A percentile compares a stretch with the other conserved stretches of the same genome.
Evolutionary conservation across 768 basidiomycete species (phyloP).

Genomic region (Amanita inopinata): DNA sequence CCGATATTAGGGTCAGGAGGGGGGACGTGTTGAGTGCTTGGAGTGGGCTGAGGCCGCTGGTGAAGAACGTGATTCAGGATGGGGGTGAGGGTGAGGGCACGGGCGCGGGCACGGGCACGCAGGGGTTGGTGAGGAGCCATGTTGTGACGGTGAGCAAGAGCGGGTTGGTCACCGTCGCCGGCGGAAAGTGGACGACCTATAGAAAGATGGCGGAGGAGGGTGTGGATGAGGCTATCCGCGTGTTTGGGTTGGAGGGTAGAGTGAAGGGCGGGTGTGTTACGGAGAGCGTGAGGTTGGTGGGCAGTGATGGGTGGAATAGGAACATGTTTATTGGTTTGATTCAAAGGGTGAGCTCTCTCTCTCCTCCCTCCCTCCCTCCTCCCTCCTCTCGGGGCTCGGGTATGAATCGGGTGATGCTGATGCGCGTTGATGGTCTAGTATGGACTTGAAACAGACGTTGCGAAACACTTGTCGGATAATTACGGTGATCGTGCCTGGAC

Average conservation of each 20-base stretch:
- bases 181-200: constrained; percentile 99
- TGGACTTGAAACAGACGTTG: constrained; percentile 85
- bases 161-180: constrained; percentile 88
- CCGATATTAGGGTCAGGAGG: constrained; percentile 88
- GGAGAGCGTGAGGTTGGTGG: constrained; percentile 71
- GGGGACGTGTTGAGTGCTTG: constrained; percentile 95
- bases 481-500: constrained; percentile 98
- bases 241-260: constrained; percentile 53
- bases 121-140: constrained; percentile 88
- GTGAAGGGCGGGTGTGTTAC: constrained; percentile 65
- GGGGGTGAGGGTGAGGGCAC: constrained; percentile 22
- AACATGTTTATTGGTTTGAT: constrained; percentile 97
- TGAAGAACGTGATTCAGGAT: constrained; percentile 40
- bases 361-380: too few relatives aligned
- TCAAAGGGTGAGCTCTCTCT: constrained; percentile 54
- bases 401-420: neutral
- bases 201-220: constrained; percentile 94
- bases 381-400: too few relatives aligned
- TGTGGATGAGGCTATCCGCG: constrained; percentile 76
- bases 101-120: constrained; percentile 67
- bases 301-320: constrained; percentile 88
- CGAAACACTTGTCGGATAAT: constrained; percentile 84
- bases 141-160: constrained; percentile 76
- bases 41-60: constrained; percentile 86
- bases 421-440: too few relatives aligned